A percentile compares a stretch with the other conserved stretches of the same genome.
Evolutionary conservation across 345 rosid species (phyloP).

Genomic region (Turritis glabra): DNA sequence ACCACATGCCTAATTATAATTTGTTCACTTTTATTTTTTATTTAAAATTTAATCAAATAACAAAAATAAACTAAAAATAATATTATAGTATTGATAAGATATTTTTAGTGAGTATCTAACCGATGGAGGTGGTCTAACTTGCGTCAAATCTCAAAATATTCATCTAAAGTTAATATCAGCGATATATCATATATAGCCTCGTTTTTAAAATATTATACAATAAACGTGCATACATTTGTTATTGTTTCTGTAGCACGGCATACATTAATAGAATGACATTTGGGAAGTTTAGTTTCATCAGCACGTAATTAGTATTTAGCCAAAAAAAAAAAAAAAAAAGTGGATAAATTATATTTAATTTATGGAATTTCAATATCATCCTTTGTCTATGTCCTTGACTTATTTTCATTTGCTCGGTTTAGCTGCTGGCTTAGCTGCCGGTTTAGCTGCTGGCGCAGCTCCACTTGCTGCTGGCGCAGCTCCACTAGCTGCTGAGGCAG

Average conservation of each 20-base stretch:
- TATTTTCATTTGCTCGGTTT: background rate
- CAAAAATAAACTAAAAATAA: no score
- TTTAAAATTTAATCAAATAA: no score
- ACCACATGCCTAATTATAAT: no score
- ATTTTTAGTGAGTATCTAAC: no score
- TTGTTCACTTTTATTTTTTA: no score
- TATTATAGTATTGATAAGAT: no score
- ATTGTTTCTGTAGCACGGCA: background rate
- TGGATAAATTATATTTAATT: background rate
- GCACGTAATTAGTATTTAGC: background rate
- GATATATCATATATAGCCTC: background rate
- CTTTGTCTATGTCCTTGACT: background rate
- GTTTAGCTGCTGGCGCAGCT: background rate
- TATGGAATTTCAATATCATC: background rate
- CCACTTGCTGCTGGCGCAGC: background rate
- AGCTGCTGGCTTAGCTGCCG: background rate
- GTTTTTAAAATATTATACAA: background rate
- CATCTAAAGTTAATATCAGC: background rate
- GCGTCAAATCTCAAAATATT: background rate
- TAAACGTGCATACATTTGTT: background rate
- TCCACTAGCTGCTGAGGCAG: background rate
- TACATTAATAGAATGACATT: slow-evolving; percentile 3
- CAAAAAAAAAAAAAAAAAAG: background rate
- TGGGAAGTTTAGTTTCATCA: background rate
- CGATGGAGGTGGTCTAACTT: no score